These are phyloP conservation scores for Spencermartinsiella europaea DNA, from an alignment of 805 yeast species.

Conservation along the genomic window DNA sequence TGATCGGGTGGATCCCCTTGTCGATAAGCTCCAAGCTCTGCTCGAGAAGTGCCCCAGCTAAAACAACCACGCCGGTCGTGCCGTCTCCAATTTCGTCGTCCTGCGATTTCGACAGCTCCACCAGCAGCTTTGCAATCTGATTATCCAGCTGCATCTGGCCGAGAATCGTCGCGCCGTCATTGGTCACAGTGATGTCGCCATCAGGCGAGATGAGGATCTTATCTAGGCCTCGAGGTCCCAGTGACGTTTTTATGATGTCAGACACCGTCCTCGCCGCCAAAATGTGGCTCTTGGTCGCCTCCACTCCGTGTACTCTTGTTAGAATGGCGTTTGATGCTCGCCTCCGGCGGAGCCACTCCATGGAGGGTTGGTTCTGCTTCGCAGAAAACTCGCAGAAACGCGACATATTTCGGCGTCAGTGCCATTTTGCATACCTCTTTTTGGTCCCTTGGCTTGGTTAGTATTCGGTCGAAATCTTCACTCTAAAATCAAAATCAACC, in stretches of 20 bases:
- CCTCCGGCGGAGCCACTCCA: no score
- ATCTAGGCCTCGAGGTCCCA: constrained; percentile 98
- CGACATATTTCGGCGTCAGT: no score
- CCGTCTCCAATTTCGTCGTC: constrained; percentile 99
- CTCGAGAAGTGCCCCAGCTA: constrained; percentile 90
- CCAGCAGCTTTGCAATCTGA: constrained; percentile 92
- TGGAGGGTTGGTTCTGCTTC: no score
- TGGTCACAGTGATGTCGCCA: constrained; percentile 96
- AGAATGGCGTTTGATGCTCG: neutral
- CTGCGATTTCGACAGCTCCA: constrained; percentile 88
- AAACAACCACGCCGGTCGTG: constrained; percentile 96
- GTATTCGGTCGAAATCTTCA: neutral
- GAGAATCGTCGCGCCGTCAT: constrained; percentile 96
- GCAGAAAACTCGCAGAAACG: no score
- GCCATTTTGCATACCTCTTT: constrained; percentile 6
- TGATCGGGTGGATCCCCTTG: constrained; percentile 95
- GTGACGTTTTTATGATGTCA: constrained; percentile 81
- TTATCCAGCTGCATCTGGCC: constrained; percentile 94
- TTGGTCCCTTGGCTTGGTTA: constrained; percentile 11
- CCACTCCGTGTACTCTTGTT: constrained; percentile 60
- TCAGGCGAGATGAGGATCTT: constrained; percentile 92
- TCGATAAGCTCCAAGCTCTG: constrained; percentile 93
- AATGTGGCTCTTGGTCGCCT: constrained; percentile 79
- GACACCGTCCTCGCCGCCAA: constrained; percentile 94
- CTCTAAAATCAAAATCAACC: neutral